phyloP scores from a whole-genome alignment of 345 rosid species.

The Carallia brachiata region DNA sequence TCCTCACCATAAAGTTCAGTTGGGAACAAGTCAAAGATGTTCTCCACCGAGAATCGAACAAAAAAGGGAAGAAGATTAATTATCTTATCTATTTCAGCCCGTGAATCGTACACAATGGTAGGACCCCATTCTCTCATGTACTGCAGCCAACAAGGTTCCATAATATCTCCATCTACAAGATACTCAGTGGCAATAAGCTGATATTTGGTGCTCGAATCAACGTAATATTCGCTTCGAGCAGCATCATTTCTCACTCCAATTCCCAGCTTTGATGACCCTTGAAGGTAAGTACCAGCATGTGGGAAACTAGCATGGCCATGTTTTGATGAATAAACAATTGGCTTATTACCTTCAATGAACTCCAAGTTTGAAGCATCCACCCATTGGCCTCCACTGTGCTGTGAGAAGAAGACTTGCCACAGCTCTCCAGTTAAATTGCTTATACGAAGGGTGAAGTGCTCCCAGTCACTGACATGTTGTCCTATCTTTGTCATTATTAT shows the following conservation, averaged over 20 bases:
- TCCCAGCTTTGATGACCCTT: conserved; percentile 76
- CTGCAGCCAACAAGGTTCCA: conserved; percentile 81
- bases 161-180: conserved; percentile 53
- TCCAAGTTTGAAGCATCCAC: conserved; percentile 61
- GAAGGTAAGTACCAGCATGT: conserved; percentile 71
- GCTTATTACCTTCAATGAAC: conserved; percentile 56
- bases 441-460: conserved; percentile 79
- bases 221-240: conserved; percentile 46
- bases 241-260: conserved; percentile 73
- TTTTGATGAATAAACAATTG: conserved; percentile 74
- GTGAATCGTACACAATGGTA: conserved; percentile 64
- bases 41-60: conserved; percentile 73
- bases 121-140: conserved; percentile 99
- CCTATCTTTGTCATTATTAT: conserved; percentile 70
- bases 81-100: conserved; percentile 73
- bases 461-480: conserved; percentile 89
- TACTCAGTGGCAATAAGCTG: conserved; percentile 72
- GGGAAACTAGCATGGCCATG: conserved; percentile 90
- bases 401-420: conserved; percentile 70
- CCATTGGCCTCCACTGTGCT: conserved; percentile 94
- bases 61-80: conserved; percentile 59
- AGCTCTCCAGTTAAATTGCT: conserved; percentile 87
- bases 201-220: conserved; percentile 77
- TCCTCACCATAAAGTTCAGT: conserved; percentile 91
- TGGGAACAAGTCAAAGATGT: conserved; percentile 75